These are phyloP conservation scores for Pestalotiopsis sp. DNA, from an alignment of 2,329 filamentous ascomycete genomes.

Conservation along the genomic window DNA sequence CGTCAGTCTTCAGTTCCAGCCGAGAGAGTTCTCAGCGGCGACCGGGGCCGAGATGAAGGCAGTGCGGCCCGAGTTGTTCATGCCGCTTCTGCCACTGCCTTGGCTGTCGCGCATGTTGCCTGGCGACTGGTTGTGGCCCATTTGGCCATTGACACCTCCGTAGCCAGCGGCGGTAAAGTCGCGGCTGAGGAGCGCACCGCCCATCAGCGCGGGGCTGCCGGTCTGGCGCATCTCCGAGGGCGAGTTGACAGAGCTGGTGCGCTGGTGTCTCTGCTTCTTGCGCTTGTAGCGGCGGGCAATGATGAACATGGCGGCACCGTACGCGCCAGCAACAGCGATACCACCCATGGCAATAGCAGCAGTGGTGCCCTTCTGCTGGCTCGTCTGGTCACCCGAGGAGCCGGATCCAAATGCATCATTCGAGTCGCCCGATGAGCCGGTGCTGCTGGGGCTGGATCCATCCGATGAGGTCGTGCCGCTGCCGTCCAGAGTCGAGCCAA, in stretches of 20 bases:
- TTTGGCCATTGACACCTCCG: constrained; percentile 44
- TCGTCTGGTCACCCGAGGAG: constrained; percentile 45
- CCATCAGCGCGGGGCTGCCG: constrained; percentile 68
- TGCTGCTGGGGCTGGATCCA: constrained; percentile 36
- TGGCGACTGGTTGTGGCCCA: background rate
- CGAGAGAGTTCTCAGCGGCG: constrained; percentile 91
- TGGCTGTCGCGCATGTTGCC: constrained; percentile 54
- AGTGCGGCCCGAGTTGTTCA: constrained; percentile 57
- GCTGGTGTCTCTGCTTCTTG: constrained; percentile 77
- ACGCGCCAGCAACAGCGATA: constrained; percentile 78
- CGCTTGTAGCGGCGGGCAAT: constrained; percentile 89
- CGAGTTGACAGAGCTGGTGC: constrained; percentile 72
- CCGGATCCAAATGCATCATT: constrained; percentile 46
- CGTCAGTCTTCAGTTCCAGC: constrained; percentile 75
- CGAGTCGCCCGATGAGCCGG: constrained; percentile 23
- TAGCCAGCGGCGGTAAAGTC: constrained; percentile 54
- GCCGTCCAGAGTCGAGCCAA: constrained; percentile 46
- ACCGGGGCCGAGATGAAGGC: constrained; percentile 84
- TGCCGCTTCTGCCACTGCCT: constrained; percentile 64
- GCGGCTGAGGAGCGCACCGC: constrained; percentile 64
- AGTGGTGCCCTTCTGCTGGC: constrained; percentile 64
- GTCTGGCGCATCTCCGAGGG: constrained; percentile 58
- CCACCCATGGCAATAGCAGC: constrained; percentile 77
- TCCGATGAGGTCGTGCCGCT: constrained; percentile 41
- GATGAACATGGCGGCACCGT: constrained; percentile 93